Evolutionary conservation across 257 asterid genomes (phyloP), one percentile per base, ranked within the genome.

Genomic region (Solanum corneliomulleri): DNA sequence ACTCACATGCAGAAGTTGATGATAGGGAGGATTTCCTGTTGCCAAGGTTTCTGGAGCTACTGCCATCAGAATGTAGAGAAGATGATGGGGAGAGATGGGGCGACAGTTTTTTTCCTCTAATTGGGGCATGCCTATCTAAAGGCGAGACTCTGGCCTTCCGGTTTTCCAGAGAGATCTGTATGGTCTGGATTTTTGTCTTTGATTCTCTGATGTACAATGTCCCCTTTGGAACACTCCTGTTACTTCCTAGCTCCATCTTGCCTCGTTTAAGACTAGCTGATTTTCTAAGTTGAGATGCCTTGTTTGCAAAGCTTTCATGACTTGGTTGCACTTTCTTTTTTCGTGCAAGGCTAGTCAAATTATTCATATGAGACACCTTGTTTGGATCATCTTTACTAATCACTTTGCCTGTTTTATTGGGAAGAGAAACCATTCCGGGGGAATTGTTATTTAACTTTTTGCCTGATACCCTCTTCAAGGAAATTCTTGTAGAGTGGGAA

Each of bases 261-360:
- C 12, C 85, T 47, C 20, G 85, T 29, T 80, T 80, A 47, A 47
- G 85, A 80, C 18, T 80, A 80, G 68, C 29, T 18, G 10, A 47
- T 80, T 49, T 47, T 27, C 44, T 80, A 16, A 80, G 68, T 80
- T 10, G 68, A 80, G 69, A 75, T 70, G 90, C 92, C 85, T 90
- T 94, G 90, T 93, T 93, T 4, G 90, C 89, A 13, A 89, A 85
- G 16, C 69, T 85, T 62, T 91, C 91, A 41, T 66, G 35, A 20
- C 44, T 42, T 23, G 89, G 80, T 60, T 87, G 89, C 86, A 84
- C 83, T 23, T 11, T 58, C 69, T 69, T 77, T 3, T 71, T 62
- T 31, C 86, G 84, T 49, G 21, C 77, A 72, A 16, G 70, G 31
- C 47, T n/a, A 8, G 29, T 81, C 52, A 88, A 85, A 88, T 83